A percentile compares a stretch with the other conserved stretches of the same genome.
Evolutionary conservation across 2,329 filamentous ascomycete genomes (phyloP).

Genomic region (Fusarium sp.): DNA sequence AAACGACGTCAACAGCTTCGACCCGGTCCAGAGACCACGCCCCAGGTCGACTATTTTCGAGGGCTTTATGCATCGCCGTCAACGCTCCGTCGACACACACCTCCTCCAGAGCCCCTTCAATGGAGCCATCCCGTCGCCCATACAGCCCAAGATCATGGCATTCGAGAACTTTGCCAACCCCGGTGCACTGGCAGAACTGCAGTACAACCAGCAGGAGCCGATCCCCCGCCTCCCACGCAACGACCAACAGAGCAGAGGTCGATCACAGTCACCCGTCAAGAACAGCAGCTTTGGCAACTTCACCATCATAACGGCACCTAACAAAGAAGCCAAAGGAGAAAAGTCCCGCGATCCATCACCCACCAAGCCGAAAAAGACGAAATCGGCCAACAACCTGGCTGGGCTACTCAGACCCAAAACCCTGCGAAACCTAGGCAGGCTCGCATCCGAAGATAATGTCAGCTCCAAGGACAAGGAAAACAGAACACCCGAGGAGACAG

Average conservation of each 20-base stretch:
- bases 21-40: slow-evolving; percentile 49
- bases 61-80: slow-evolving; percentile 60
- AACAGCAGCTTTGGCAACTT: slow-evolving; percentile 51
- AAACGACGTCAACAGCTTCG: slow-evolving; percentile 27
- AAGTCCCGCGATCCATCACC: slow-evolving; percentile 60
- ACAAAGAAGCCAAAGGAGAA: slow-evolving; percentile 52
- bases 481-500: slow-evolving; percentile 62
- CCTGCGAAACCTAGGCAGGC: slow-evolving; percentile 69
- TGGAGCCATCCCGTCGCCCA: slow-evolving; percentile 38
- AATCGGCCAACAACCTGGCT: slow-evolving; percentile 84
- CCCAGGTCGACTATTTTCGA: slow-evolving; percentile 61
- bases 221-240: slow-evolving; percentile 52
- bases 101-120: slow-evolving; percentile 44
- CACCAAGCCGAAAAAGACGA: slow-evolving; percentile 77
- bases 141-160: slow-evolving; percentile 43
- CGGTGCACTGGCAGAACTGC: slow-evolving; percentile 64
- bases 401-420: slow-evolving; percentile 80
- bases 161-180: slow-evolving; percentile 52
- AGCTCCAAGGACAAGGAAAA: slow-evolving; percentile 83
- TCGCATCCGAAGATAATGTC: slow-evolving; percentile 61
- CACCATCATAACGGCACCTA: slow-evolving; percentile 55
- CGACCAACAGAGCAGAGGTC: slow-evolving; percentile 46
- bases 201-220: slow-evolving; percentile 62
- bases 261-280: slow-evolving; percentile 57
- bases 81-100: slow-evolving; percentile 55